Evolutionary conservation across 176 grass and related monocot species (phyloP).

Genomic region (Microstegium vimineum): DNA sequence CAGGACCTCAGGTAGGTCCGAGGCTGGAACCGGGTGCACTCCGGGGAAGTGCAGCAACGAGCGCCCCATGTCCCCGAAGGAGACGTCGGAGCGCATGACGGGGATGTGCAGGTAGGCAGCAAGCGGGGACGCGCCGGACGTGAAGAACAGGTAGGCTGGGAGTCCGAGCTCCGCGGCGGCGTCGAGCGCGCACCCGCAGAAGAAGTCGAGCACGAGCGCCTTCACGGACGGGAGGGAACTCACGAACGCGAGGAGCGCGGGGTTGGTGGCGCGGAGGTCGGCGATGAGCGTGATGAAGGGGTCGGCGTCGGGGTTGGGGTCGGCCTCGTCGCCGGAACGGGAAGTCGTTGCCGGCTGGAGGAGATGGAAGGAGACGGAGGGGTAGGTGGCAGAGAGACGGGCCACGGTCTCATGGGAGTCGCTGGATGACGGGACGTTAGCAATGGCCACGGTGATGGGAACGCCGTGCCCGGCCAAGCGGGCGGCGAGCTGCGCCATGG

Average conservation of each 20-base stretch:
- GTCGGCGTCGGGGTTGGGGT: constrained; percentile 30
- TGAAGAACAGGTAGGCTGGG: constrained; percentile 47
- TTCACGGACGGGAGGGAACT: constrained; percentile 29
- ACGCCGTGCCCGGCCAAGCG: constrained; percentile 26
- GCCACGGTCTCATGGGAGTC: not conserved
- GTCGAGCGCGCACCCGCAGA: constrained; percentile 45
- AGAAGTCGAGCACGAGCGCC: constrained; percentile 58
- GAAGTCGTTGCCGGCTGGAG: not conserved
- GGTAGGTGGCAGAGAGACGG: constrained; percentile 25
- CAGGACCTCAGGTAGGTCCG: constrained; percentile 39
- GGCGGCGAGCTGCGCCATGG: constrained; percentile 45
- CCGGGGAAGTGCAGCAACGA: constrained; percentile 39
- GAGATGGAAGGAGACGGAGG: constrained; percentile 44
- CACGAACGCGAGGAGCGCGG: constrained; percentile 20
- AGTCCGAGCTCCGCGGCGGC: constrained; percentile 38
- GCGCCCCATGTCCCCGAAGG: constrained; percentile 47
- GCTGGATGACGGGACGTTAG: constrained; percentile 39
- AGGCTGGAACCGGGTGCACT: constrained; percentile 40
- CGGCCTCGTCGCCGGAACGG: not conserved
- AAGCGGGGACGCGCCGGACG: constrained; percentile 36
- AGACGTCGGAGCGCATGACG: constrained; percentile 4
- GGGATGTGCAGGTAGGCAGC: constrained; percentile 41
- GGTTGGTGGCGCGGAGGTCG: constrained; percentile 32
- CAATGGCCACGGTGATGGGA: constrained; percentile 27
- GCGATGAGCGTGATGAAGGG: constrained; percentile 34